Conservation (phyloP, 805 yeast genomes). For the Hanseniaspora lindneri region DNA sequence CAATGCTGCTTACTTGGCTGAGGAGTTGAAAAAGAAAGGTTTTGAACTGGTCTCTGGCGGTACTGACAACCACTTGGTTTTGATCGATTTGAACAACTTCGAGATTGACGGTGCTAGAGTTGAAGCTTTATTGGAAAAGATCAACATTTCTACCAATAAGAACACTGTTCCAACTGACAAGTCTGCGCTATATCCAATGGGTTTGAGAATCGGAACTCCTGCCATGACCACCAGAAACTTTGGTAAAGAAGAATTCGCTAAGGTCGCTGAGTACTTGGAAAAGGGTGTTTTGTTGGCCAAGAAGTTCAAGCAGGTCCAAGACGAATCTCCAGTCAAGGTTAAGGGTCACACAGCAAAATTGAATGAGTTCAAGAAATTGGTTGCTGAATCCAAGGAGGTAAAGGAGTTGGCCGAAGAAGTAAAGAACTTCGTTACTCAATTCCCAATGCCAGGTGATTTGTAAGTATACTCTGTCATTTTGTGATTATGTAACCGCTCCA, state of each 20-base stretch:
- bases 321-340: constrained; percentile 37
- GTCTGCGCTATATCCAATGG: constrained; percentile 92
- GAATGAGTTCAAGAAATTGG: constrained; percentile 58
- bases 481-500: too few species aligned
- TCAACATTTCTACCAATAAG: constrained; percentile 90
- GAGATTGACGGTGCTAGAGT: constrained; percentile 90
- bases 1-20: constrained; percentile 70
- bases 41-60: constrained; percentile 78
- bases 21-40: constrained; percentile 51
- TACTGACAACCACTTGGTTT: constrained; percentile 86
- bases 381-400: constrained; percentile 51
- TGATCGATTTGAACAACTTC: constrained; percentile 66
- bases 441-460: constrained; percentile 81
- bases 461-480: constrained; percentile 18
- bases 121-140: constrained; percentile 76
- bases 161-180: constrained; percentile 94
- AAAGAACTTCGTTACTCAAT: constrained; percentile 56
- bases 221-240: constrained; percentile 98
- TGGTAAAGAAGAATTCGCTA: constrained; percentile 60
- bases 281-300: constrained; percentile 61
- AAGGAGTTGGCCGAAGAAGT: constrained; percentile 54
- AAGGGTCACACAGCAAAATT: constrained; percentile 37
- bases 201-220: constrained; percentile 94
- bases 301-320: constrained; percentile 40
- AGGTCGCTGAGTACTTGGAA: constrained; percentile 70